Evolutionary conservation across 495 filamentous ascomycete species (phyloP), one percentile per base, ranked within the genome.

Genomic region (Hyphodiscus hymeniophilus): DNA sequence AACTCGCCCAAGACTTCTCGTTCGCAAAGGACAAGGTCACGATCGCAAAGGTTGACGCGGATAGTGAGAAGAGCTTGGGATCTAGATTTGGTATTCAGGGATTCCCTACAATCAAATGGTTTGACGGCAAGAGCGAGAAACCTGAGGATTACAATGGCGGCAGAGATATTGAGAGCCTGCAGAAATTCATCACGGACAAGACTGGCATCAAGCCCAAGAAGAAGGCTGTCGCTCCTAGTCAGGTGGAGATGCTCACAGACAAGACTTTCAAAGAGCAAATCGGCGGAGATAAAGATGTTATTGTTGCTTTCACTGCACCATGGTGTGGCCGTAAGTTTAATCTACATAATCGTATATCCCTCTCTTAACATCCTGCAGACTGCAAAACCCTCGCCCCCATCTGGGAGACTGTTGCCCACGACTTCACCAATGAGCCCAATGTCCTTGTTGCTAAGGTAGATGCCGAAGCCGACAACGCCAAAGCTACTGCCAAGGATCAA

Each of bases 101-200:
- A 8, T 98, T 97, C 73, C 92, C 92, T 13, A 97, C 92, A 0
- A 68, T 98, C 54, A 98, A 98, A 66, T 98, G 83, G 80, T 98
- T 98, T 63, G 91, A 97, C 69, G 92, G 92, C 48, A 95, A 94
- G 79, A 90, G 85, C 55, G 84, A 91, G 52, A 84, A 73, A 61
- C 89, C 92, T 0, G 76, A 74, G 55, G 86, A 95, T 51, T 97
- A 96, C 68, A 82, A 79, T 41, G 82, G 87, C 48, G 87, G 86
- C 10, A 75, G 92, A 48, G 92, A 98, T 69, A 61, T 97, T 16
- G 92, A 97, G 59, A 86, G 82, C 59, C 69, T 98, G 64, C 71
- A 74, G 26, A 68, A 71, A 23, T 98, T 92, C 67, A 80, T 98
- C 42, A 72, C 78, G 12, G 84, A 94, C 58, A 94, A 97, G 80